A percentile compares a stretch with the other conserved stretches of the same genome.
phyloP scores from a whole-genome alignment of 139 green algal genomes.

The Eudorina sp. region DNA sequence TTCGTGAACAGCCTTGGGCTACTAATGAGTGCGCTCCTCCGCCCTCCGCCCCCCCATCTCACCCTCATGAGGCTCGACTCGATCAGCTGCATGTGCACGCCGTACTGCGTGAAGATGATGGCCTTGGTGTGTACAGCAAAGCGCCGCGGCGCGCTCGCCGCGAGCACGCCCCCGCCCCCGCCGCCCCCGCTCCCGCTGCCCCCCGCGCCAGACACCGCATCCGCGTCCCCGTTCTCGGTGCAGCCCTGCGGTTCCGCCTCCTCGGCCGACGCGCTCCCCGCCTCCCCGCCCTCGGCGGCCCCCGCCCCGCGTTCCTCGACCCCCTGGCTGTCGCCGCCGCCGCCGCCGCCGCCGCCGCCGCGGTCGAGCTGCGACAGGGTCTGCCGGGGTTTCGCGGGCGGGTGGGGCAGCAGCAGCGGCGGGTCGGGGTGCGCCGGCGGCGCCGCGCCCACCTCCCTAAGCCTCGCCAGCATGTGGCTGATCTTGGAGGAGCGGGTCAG shows the following conservation, averaged over 20 bases:
- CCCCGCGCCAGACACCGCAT: not conserved
- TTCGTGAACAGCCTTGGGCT: too few species aligned
- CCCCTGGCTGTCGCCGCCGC: not conserved
- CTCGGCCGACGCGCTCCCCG: not conserved
- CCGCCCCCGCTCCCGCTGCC: not conserved
- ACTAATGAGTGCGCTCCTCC: too few species aligned
- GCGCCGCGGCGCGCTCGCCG: not conserved
- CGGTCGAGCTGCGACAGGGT: slow-evolving; percentile 16
- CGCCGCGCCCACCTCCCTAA: slow-evolving; percentile 69
- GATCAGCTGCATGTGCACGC: slow-evolving; percentile 82
- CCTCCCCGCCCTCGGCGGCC: too few species aligned
- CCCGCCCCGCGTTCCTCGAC: not conserved
- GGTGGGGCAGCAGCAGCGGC: slow-evolving; percentile 10
- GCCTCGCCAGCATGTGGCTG: slow-evolving; percentile 78
- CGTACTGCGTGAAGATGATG: slow-evolving; percentile 94
- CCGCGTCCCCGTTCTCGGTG: not conserved
- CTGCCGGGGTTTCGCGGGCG: too few species aligned
- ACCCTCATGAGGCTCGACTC: slow-evolving; percentile 42
- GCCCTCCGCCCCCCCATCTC: not conserved
- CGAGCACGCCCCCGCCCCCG: not conserved
- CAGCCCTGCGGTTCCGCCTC: not conserved
- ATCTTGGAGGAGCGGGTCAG: slow-evolving; percentile 78
- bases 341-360: slow-evolving; percentile 8
- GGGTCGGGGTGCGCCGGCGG: not conserved
- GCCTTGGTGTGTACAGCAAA: slow-evolving; percentile 65